These are phyloP conservation scores for Chytridium lagenaria DNA, from an alignment of 371 early-diverging fungal genomes.

Conservation along the genomic window DNA sequence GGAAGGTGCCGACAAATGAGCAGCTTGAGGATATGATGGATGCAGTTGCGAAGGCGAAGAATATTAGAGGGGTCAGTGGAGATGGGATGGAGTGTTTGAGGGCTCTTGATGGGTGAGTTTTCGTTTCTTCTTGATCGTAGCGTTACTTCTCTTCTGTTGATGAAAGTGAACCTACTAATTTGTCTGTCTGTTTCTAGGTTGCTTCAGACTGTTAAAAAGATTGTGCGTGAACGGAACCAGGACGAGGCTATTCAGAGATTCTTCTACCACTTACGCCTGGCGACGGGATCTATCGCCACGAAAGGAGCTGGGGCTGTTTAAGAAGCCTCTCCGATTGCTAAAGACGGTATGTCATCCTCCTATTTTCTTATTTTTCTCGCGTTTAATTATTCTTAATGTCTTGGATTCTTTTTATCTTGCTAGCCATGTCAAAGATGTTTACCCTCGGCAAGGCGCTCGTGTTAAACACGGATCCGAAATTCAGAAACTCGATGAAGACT, in stretches of 20 bases:
- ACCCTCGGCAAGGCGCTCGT: constrained; percentile 1
- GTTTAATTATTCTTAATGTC: not conserved
- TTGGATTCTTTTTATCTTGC: too few relatives aligned
- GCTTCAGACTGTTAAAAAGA: constrained; percentile 49
- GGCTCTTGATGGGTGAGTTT: constrained; percentile 50
- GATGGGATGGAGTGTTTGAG: constrained; percentile 52
- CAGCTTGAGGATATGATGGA: constrained; percentile 59
- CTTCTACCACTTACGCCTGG: constrained; percentile 53
- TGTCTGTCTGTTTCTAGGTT: too few relatives aligned
- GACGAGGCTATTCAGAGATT: constrained; percentile 68
- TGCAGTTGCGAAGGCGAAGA: constrained; percentile 47
- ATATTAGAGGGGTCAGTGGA: constrained; percentile 44
- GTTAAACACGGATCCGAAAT: constrained; percentile 6
- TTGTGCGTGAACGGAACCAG: constrained; percentile 60
- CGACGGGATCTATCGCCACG: not conserved
- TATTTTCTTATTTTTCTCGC: not conserved
- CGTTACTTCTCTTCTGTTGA: too few relatives aligned
- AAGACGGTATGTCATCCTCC: not conserved
- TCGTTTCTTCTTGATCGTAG: too few relatives aligned
- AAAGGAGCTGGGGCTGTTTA: not conserved
- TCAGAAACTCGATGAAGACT: not conserved
- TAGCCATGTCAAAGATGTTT: constrained; percentile 6
- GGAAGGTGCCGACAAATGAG: constrained; percentile 68
- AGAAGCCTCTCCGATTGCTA: not conserved
- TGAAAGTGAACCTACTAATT: too few relatives aligned